Conservation (phyloP, 106 monocot genomes). For the Gastrodia elata region DNA sequence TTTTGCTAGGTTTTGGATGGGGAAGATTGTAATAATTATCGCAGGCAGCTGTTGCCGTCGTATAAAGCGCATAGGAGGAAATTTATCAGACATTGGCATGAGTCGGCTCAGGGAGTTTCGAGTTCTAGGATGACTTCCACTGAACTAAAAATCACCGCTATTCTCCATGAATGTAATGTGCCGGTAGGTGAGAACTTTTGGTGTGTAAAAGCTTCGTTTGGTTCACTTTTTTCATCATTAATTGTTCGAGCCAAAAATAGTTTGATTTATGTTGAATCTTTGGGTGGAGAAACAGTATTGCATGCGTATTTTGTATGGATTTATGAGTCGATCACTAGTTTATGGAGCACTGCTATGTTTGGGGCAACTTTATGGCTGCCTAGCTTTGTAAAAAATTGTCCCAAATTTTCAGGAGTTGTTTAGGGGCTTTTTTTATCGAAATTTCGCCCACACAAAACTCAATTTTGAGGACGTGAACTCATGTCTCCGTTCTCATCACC, state of each 20-base stretch:
- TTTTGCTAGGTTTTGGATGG: conserved; percentile 75
- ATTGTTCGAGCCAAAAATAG: no score
- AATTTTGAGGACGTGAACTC: no score
- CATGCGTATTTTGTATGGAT: neutral
- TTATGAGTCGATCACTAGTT: neutral
- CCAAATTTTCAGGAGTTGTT: no score
- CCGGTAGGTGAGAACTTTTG: conserved; percentile 50
- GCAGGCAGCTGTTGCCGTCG: conserved; percentile 72
- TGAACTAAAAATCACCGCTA: conserved; percentile 35
- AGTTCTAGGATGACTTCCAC: conserved; percentile 2
- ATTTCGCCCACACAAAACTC: no score
- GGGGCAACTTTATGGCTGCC: no score
- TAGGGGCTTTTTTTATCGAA: no score
- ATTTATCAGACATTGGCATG: neutral
- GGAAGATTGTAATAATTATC: conserved; percentile 67
- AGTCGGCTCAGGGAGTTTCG: conserved; percentile 4
- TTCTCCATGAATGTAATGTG: conserved; percentile 65
- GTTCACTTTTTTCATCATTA: neutral
- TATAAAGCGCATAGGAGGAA: conserved; percentile 75
- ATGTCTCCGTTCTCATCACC: no score
- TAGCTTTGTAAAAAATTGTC: no score
- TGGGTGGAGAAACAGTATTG: neutral
- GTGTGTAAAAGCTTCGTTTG: neutral
- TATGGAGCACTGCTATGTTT: no score
- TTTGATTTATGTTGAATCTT: no score